Evolutionary conservation across 176 grass and related monocot genomes (phyloP), one percentile per base, ranked within the genome.

Genomic region (Guadua angustifolia): DNA sequence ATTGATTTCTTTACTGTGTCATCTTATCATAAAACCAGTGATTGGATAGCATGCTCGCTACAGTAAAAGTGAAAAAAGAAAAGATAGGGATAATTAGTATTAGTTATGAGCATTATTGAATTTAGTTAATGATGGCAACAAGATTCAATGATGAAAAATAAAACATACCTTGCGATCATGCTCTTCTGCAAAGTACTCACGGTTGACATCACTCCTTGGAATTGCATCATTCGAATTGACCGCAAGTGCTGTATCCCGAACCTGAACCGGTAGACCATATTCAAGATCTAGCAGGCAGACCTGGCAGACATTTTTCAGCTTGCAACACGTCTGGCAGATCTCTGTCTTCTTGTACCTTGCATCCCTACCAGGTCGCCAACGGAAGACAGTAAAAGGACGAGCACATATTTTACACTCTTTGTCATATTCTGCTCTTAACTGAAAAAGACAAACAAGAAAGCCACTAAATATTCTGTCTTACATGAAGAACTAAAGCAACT

Each of bases 281-380:
- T 99, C 96, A 83, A 99, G 91, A 85, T 99, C 96, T 43, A 99
- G 86, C 51, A 99, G 81, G 80, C 96, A 99, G 69, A 99, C 96
- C 78, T 94, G 91, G 74, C 96, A 99, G 78, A 99, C 96, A 67
- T 99, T 99, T 83, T 99, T 99, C 51, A 99, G 79, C 84, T 94
- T 99, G 86, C 93, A 95, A 66, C 96, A 99, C 71, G 96, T 99
- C 86, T 95, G 96, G 78, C 93, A 99, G 77, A 99, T 92, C 88
- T 99, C 96, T 21, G 96, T 94, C 75, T 99, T 99, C 88, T 99
- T 99, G 86, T 99, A 99, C 75, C 96, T 92, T 72, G 93, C 96
- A 57, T 99, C 96, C 29, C 93, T 91, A 18, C 93, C 96, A 56
- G 96, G 96, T 64, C 96, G 84, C 96, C 96, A 99, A 17, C 91